A percentile compares a stretch with the other conserved stretches of the same genome.
Conservation (phyloP, 2,329 filamentous ascomycete species). For the Colletotrichum tamarilloi region DNA sequence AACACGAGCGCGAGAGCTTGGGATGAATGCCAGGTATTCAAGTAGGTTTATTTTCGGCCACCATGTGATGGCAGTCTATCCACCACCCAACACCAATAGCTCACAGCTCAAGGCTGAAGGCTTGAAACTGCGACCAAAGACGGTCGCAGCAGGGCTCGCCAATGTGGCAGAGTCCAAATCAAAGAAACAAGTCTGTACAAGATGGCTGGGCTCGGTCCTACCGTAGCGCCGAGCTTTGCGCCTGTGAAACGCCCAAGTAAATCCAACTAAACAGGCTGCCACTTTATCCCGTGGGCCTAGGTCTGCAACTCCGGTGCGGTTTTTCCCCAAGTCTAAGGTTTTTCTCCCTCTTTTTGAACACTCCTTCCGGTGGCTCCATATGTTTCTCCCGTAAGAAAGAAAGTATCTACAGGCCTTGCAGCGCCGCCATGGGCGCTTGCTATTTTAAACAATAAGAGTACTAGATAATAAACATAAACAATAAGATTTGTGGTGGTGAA, state of each 20-base stretch:
- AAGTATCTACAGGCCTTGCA: constrained; percentile 29
- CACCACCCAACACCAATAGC: neutral
- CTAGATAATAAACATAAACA: constrained; percentile 32
- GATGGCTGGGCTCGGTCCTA: constrained; percentile 16
- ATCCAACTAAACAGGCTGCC: constrained; percentile 29
- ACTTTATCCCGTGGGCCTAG: constrained; percentile 22
- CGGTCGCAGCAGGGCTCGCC: neutral
- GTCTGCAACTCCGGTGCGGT: constrained; percentile 28
- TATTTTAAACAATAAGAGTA: constrained; percentile 22
- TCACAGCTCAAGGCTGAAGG: constrained; percentile 9
- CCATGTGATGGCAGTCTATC: neutral
- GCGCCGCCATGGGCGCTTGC: constrained; percentile 2
- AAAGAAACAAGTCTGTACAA: constrained; percentile 29
- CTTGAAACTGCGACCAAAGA: constrained; percentile 8
- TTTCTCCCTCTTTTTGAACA: constrained; percentile 22
- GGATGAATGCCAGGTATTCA: neutral
- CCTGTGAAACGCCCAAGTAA: constrained; percentile 24
- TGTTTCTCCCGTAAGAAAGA: constrained; percentile 3
- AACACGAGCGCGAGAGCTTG: neutral
- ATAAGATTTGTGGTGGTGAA: constrained; percentile 8
- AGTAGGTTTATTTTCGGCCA: constrained; percentile 26
- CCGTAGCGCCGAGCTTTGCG: constrained; percentile 8
- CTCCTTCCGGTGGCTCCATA: constrained; percentile 25
- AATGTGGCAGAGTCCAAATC: neutral
- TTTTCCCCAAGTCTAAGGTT: constrained; percentile 31